phyloP scores from a whole-genome alignment of 2,329 filamentous ascomycete species.

The Arachnomyces sp. region DNA sequence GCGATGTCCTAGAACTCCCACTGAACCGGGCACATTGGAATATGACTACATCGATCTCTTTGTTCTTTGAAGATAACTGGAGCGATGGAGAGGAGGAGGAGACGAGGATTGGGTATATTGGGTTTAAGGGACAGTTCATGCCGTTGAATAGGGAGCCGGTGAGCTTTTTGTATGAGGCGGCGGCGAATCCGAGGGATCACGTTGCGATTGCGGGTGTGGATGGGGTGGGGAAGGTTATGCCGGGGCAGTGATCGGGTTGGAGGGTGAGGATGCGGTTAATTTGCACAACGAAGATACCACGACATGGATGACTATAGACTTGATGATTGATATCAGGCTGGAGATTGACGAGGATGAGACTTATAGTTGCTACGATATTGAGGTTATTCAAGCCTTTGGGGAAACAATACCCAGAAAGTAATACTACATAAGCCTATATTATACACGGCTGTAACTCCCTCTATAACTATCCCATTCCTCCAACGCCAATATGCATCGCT shows the following conservation, averaged over 20 bases:
- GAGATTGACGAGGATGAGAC: too few species aligned
- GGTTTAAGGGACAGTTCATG: conserved; percentile 93
- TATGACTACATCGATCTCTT: conserved; percentile 68
- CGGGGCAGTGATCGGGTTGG: conserved; percentile 30
- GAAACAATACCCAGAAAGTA: conserved; percentile 4
- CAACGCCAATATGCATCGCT: conserved; percentile 9
- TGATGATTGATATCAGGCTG: too few species aligned
- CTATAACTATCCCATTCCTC: conserved; percentile 1
- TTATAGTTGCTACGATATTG: too few species aligned
- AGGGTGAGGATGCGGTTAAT: neutral
- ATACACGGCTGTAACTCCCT: conserved; percentile 11
- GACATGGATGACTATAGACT: too few species aligned
- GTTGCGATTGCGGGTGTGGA: conserved; percentile 38
- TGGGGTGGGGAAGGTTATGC: conserved; percentile 31
- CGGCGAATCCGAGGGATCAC: conserved; percentile 86
- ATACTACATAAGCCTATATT: conserved; percentile 1
- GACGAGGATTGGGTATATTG: conserved; percentile 72
- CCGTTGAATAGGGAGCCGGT: conserved; percentile 72
- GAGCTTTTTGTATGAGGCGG: conserved; percentile 87
- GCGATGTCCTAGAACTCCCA: conserved; percentile 75
- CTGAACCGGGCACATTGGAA: conserved; percentile 86
- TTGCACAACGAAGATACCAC: neutral
- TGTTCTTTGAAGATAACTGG: conserved; percentile 94
- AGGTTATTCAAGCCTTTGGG: neutral
- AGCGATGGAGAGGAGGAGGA: conserved; percentile 70